Conservation (phyloP, 768 basidiomycete species). For the Tulasnella sp. region DNA sequence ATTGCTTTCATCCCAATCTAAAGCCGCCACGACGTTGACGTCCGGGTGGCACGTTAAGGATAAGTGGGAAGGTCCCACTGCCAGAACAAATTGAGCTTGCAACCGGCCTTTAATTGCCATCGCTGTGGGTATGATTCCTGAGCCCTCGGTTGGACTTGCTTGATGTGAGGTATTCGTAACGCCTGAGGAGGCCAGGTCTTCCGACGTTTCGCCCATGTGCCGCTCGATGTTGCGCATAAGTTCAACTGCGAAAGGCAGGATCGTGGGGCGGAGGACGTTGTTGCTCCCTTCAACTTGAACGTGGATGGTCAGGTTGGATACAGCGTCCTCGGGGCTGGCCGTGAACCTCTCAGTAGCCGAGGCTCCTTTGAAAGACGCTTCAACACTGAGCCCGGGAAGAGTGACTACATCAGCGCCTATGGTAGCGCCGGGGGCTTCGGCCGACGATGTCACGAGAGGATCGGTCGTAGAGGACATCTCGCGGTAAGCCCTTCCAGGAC, state of each 20-base stretch:
- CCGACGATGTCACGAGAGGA: slow-evolving; percentile 14
- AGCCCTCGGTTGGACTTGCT: slow-evolving; percentile 31
- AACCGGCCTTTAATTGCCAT: slow-evolving; percentile 27
- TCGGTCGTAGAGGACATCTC: slow-evolving; percentile 20
- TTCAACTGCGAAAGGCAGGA: slow-evolving; percentile 82
- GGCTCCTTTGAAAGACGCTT: slow-evolving; percentile 73
- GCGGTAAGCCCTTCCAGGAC: slow-evolving; percentile 21
- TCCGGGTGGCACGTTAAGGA: slow-evolving; percentile 86
- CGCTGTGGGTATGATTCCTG: slow-evolving; percentile 27
- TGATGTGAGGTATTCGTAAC: slow-evolving; percentile 5
- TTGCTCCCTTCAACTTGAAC: slow-evolving; percentile 84
- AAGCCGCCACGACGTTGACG: slow-evolving; percentile 82
- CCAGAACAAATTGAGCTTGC: slow-evolving; percentile 72
- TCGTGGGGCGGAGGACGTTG: slow-evolving; percentile 74
- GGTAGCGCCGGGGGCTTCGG: slow-evolving; percentile 50
- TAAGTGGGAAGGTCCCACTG: slow-evolving; percentile 85
- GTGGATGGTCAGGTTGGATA: slow-evolving; percentile 73
- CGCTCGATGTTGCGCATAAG: slow-evolving; percentile 64
- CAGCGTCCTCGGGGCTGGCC: slow-evolving; percentile 38
- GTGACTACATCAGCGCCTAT: slow-evolving; percentile 39
- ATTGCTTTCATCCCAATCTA: slow-evolving; percentile 93
- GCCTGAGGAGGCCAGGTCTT: slow-evolving; percentile 2
- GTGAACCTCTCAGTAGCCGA: slow-evolving; percentile 43
- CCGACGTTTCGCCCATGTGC: slow-evolving; percentile 53
- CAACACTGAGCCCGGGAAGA: slow-evolving; percentile 73